phyloP scores from a whole-genome alignment of 129 eudicot species.

The Logfia minima region DNA sequence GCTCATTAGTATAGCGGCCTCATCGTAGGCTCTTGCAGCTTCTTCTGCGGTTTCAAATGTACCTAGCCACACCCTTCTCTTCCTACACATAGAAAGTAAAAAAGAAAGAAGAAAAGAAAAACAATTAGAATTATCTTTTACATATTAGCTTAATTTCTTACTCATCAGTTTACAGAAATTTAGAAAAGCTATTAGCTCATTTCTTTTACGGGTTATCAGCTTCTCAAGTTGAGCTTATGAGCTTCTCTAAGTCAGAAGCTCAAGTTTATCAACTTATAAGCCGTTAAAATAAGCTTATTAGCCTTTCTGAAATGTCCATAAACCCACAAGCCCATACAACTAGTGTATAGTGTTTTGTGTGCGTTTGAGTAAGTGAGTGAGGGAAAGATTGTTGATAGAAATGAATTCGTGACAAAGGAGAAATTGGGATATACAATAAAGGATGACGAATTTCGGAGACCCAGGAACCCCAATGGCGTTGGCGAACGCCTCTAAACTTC shows the following conservation, averaged over 20 bases:
- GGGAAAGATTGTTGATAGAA: background rate
- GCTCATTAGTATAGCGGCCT: slow-evolving; percentile 83
- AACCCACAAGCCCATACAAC: background rate
- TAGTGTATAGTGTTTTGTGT: background rate
- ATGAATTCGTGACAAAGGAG: background rate
- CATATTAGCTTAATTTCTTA: background rate
- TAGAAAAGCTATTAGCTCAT: too few relatives aligned
- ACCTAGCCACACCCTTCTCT: slow-evolving; percentile 94
- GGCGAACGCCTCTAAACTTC: slow-evolving; percentile 96
- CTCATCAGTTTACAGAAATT: too few relatives aligned
- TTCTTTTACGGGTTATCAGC: too few relatives aligned
- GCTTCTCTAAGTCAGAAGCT: background rate
- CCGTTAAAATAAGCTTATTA: background rate
- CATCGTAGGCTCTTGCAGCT: slow-evolving; percentile 91
- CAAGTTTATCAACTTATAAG: background rate
- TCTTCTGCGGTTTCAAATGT: slow-evolving; percentile 96
- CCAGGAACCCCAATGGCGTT: slow-evolving; percentile 99
- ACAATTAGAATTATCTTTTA: background rate
- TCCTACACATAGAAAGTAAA: slow-evolving; percentile 40
- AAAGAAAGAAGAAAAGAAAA: background rate
- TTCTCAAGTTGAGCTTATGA: background rate
- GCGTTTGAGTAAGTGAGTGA: background rate
- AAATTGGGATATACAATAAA: slow-evolving; percentile 45
- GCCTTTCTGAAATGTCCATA: too few relatives aligned
- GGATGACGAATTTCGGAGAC: slow-evolving; percentile 98